Base-by-base conservation (phyloP, 2,329 filamentous ascomycete species). In the Trichoderma sp. region DNA sequence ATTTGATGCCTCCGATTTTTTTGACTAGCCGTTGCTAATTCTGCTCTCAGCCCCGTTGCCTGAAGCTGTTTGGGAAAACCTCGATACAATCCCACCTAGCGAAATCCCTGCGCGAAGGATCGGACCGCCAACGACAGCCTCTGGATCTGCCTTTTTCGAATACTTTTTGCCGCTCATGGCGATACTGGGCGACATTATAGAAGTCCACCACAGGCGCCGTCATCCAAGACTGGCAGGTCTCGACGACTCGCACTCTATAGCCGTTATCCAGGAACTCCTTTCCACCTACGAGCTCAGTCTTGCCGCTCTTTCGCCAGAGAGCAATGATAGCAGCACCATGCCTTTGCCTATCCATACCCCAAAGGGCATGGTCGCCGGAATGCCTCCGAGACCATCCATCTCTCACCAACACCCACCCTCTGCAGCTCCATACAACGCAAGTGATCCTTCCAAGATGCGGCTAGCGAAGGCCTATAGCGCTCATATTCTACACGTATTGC, bases 81-180 rank as follows among this genome's bases (percentile, higher is more conserved):
- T 84, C 1, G 81, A 83, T 51, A 74, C 76, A 1, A 79, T 80
- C 2, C 73, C 77, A 9, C 70, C 76, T 0, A 72, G 75, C 7
- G 77, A 78, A 11, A 74, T 83, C 11, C 82, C 83, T 0, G 73
- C 76, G 0, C 78, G 81, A 9, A 72, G 76, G 0, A 73, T 82
- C 4, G 84, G 84, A 0, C 83, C 84, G 2, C 80, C 82, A 0
- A 81, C 77, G 11, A 77, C 74, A 26, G 79, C 82, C 39, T 81
- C 82, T 0, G 84, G 85, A 1, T 80, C 80, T 4, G 82, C 82
- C 1, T 83, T 86, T 47, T 86, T 86, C 60, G 84, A 86, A 72
- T 86, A 83, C 72, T 86, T 87, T 66, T 76, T 87, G 4, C 85
- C 85, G 0, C 77, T 86, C 1, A 86, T 86, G 82, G 80, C 81